phyloP scores from a whole-genome alignment of 768 basidiomycete genomes.

The Phaffia australis region DNA sequence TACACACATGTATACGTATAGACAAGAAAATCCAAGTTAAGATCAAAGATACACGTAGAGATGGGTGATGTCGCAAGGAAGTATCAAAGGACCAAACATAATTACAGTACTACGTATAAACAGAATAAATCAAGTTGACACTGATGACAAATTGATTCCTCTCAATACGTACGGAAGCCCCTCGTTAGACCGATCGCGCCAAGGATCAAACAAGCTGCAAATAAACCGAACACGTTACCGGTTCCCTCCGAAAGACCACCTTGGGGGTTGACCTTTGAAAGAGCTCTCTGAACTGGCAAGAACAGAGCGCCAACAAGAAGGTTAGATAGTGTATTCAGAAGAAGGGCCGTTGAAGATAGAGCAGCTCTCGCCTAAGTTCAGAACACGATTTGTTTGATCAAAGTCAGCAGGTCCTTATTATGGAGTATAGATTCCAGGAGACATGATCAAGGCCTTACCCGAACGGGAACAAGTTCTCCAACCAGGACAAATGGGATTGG shows the following conservation, averaged over 20 bases:
- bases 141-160: too few species aligned
- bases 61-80: too few species aligned
- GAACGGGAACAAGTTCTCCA: slow-evolving; percentile 51
- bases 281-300: slow-evolving; percentile 64
- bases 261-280: slow-evolving; percentile 45
- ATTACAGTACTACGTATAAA: too few species aligned
- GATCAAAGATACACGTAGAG: too few species aligned
- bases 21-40: too few species aligned
- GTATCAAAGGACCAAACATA: too few species aligned
- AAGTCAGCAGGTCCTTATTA: neutral
- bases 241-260: slow-evolving; percentile 48
- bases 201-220: slow-evolving; percentile 49
- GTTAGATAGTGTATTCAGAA: slow-evolving; percentile 70
- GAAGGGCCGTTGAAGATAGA: slow-evolving; percentile 62
- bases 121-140: too few species aligned
- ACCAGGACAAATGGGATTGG: slow-evolving; percentile 88
- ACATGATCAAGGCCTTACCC: neutral
- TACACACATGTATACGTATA: too few species aligned
- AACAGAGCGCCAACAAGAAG: slow-evolving; percentile 76
- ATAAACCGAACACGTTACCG: slow-evolving; percentile 83
- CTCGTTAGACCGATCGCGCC: slow-evolving; percentile 26
- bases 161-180: neutral
- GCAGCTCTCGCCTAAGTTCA: slow-evolving; percentile 59
- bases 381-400: neutral
- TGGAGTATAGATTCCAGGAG: slow-evolving; percentile 29